phyloP scores from a whole-genome alignment of 192 early-diverging fungal species.

The Chytriomyces sp. region DNA sequence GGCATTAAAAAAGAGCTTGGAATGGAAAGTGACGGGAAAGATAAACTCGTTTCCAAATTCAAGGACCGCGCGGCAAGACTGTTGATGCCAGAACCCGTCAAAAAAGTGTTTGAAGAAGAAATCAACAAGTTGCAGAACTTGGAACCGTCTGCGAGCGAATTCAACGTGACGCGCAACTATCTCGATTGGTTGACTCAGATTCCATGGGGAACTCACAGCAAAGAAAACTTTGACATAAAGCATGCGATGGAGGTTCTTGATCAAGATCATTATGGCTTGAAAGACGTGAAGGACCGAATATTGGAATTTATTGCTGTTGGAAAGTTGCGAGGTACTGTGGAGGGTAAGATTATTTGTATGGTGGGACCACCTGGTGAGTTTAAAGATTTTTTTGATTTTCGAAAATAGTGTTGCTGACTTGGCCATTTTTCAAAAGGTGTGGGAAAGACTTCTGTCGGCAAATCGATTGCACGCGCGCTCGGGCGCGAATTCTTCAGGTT shows the following conservation, averaged over 20 bases:
- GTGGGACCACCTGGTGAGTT: constrained; percentile 90
- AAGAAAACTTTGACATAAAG: constrained; percentile 92
- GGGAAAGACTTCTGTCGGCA: constrained; percentile 98
- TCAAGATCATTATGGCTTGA: constrained; percentile 98
- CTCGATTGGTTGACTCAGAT: constrained; percentile 98
- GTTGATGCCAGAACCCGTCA: constrained; percentile 86
- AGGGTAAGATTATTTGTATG: constrained; percentile 98
- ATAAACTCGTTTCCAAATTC: constrained; percentile 94
- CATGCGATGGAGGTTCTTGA: constrained; percentile 89
- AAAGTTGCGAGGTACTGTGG: constrained; percentile 91
- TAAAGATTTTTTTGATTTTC: constrained; percentile 14
- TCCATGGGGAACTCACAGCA: constrained; percentile 90
- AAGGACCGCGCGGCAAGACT: constrained; percentile 83
- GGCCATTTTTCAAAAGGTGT: constrained; percentile 57
- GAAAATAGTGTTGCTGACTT: neutral
- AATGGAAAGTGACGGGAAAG: constrained; percentile 97
- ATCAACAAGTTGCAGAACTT: constrained; percentile 89
- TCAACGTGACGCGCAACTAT: constrained; percentile 98
- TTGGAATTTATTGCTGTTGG: constrained; percentile 99
- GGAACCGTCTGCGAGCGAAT: constrained; percentile 95
- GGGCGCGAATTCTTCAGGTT: constrained; percentile 93
- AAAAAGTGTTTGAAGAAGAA: constrained; percentile 99
- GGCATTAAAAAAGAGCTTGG: constrained; percentile 99
- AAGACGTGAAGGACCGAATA: constrained; percentile 99
- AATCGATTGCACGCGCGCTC: constrained; percentile 94